Base-by-base conservation (phyloP, 1,284 basidiomycete species). In the Ustilago xerochloae region DNA sequence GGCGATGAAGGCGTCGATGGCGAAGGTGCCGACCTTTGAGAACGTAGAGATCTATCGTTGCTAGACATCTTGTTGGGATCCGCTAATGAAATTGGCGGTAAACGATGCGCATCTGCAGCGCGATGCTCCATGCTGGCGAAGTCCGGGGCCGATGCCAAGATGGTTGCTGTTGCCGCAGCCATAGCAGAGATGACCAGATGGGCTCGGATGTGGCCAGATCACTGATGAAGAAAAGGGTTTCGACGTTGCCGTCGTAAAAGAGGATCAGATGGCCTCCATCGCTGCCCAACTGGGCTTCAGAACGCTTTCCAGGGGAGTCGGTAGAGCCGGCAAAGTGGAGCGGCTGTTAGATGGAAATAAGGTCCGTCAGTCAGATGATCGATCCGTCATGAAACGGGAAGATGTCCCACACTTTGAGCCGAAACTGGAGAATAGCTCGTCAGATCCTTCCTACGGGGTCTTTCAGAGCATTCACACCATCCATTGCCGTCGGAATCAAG, bases 61-160 rank as follows among this genome's bases (percentile, higher is more conserved):
- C 20, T 39, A 6, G 38, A 39, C 32, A 18, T 32, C 10, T 46
- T n/a, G 32, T 16, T 43, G 35, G 61, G 12, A 38, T 62, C 58
- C n/a, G 39, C 57, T 18, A 52, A 51, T 24, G 48, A 15, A 9
- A 48, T 45, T 24, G 56, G 43, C 13, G 60, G 53, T 30, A 64
- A n/a, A 13, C 68, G 62, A 41, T 64, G 60, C 39, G 46, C 8
- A 18, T 70, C 67, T 8, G 58, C 43, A 5, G 57, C 36, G 22
- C 67, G 56, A 35, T 66, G 62, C 29, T 65, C 63, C 68, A 71
- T 63, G 38, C 33, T 62, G 58, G 48, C 46, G 38, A 71, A 58
- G n/a, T 71, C 68, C 36, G 68, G 18, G 38, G 62, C 58, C 45
- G 63, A 38, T 41, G 68, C 59, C 49, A 71, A 33, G 57, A 71